Evolutionary conservation across 495 filamentous ascomycete genomes (phyloP), one percentile per base, ranked within the genome.

Genomic region (Neurospora sp.): DNA sequence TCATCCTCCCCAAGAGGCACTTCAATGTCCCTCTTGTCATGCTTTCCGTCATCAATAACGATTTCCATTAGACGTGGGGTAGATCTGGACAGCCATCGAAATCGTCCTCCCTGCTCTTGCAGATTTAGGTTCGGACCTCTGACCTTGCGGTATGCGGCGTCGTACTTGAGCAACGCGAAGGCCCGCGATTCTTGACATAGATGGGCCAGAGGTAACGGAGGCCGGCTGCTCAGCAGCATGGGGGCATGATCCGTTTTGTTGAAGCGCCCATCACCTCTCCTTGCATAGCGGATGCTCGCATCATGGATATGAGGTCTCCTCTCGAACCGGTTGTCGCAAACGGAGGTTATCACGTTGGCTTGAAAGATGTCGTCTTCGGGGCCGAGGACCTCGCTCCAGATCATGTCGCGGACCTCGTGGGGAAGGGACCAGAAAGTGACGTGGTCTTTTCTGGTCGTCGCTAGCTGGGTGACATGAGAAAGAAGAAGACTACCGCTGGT

Each of bases 11-110:
- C 45, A 27, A 53, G 45, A 5, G 45, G 45, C 45, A 5, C 45
- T 53, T 22, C 0, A 22, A 27, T n/a, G 16, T n/a, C 18, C 27
- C 2, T 3, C 27, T 31, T 3, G 27, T 31, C 27, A 31, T 31
- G 3, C 2, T n/a, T 0, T n/a, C 2, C 5, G 41, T 44, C 16
- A 0, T 0, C 0, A 2, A 44, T 44, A 18, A 0, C 0, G 41
- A 44, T 44, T 3, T 2, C 0, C 41, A n/a, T 8, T 44, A 48
- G 3, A 12, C 45, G 45, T 12, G 45, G 1, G 20, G 45, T 1
- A 2, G 3, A 10, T 48, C 45, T 48, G 20, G 45, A 53, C 20
- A 53, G 20, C 45, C 45, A 53, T 20, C 45, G 45, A 6, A 53
- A 53, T 22, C 45, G 45, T 0, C 3, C 0, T 22, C 20, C 20